Evolutionary conservation across 1,139 yeast species (phyloP).

Genomic region (Lodderomyces margitis): DNA sequence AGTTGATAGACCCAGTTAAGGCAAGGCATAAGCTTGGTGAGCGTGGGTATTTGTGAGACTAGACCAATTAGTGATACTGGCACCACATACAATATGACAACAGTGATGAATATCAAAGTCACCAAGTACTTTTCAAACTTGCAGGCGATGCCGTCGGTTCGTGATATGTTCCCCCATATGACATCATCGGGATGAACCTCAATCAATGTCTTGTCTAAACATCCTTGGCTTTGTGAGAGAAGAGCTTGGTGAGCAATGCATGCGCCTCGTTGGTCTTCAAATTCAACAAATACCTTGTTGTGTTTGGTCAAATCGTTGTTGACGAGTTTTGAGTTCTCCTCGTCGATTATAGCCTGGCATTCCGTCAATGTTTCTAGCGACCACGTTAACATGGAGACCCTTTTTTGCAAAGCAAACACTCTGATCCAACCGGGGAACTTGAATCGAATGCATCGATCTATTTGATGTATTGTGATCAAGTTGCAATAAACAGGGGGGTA

Average conservation of each 20-base stretch:
- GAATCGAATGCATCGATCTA: conserved; percentile 26
- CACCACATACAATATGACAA: conserved; percentile 60
- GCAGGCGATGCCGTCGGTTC: conserved; percentile 30
- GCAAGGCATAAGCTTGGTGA: conserved; percentile 55
- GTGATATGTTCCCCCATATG: conserved; percentile 54
- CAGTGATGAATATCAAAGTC: conserved; percentile 38
- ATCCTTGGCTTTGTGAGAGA: conserved; percentile 41
- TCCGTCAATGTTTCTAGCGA: conserved; percentile 21
- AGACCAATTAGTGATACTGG: conserved; percentile 74
- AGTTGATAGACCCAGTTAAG: conserved; percentile 49
- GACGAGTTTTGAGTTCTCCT: conserved; percentile 20
- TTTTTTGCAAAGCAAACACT: conserved; percentile 21
- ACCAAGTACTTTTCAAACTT: conserved; percentile 41
- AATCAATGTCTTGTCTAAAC: conserved; percentile 40
- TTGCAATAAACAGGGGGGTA: conserved; percentile 33
- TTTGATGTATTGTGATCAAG: conserved; percentile 20
- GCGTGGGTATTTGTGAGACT: conserved; percentile 60
- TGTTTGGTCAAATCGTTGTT: conserved; percentile 21
- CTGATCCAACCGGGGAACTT: conserved; percentile 34
- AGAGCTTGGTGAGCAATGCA: conserved; percentile 56
- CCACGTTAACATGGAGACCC: conserved; percentile 28
- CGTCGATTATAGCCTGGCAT: conserved; percentile 21
- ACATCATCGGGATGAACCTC: conserved; percentile 59
- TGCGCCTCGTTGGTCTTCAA: conserved; percentile 47
- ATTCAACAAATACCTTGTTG: conserved; percentile 53